These are phyloP conservation scores for Lentinula guzmanii DNA, from an alignment of 768 basidiomycete genomes.

Conservation along the genomic window DNA sequence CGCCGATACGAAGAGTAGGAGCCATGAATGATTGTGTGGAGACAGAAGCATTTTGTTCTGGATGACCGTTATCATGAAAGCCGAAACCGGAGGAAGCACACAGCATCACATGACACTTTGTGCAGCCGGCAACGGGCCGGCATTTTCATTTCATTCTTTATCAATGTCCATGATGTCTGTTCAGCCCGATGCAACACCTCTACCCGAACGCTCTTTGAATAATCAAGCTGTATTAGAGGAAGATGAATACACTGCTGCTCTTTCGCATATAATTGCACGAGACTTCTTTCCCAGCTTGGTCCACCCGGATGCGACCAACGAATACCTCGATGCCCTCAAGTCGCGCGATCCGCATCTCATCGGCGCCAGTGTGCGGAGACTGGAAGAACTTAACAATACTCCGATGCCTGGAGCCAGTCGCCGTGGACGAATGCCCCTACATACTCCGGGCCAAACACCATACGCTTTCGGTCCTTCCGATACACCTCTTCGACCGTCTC, in stretches of 20 bases:
- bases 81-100: not conserved
- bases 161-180: not conserved
- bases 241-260: slow-evolving; percentile 88
- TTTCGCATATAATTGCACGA: slow-evolving; percentile 90
- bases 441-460: slow-evolving; percentile 62
- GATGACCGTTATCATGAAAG: not conserved
- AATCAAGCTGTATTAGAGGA: slow-evolving; percentile 75
- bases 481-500: slow-evolving; percentile 54
- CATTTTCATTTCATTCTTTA: not conserved
- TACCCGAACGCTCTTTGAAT: slow-evolving; percentile 56
- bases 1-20: slow-evolving; percentile 5
- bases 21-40: not conserved
- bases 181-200: not conserved
- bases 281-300: slow-evolving; percentile 97
- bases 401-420: slow-evolving; percentile 19
- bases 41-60: not conserved
- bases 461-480: slow-evolving; percentile 53
- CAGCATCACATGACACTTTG: not conserved
- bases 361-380: slow-evolving; percentile 64
- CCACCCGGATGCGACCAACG: slow-evolving; percentile 84
- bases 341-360: slow-evolving; percentile 76
- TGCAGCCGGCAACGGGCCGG: not conserved
- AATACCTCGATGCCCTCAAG: slow-evolving; percentile 74
- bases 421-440: slow-evolving; percentile 22
- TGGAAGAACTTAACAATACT: slow-evolving; percentile 56